Base-by-base conservation (phyloP, 352 stramenopile genomes). In the Phytophthora nicotianae region DNA sequence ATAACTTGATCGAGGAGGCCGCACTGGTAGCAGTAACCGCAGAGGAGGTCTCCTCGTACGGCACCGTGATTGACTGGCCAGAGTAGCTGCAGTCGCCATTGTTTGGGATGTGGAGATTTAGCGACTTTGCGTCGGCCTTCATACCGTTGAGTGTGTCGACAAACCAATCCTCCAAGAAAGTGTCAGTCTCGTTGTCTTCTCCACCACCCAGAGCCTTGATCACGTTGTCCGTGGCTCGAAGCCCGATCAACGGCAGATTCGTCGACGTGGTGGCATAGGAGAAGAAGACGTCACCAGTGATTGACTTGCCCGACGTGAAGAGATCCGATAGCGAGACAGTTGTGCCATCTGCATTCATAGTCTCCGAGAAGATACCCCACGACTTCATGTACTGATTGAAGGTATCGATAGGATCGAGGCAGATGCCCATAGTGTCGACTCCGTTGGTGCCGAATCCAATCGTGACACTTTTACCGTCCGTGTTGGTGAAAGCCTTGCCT, bases 231-330 rank as follows among this genome's bases (percentile, higher is more conserved):
- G 63, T 17, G 9, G 56, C 23, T 23, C 42, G 49, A 0, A 74
- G 10, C 3, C 23, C 50, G 8, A 62, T 74, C 72, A 83, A 70
- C 5, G 64, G 50, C 19, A 79, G 16, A 21, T 43, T 43, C 37
- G 37, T 23, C 37, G 37, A 43, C n/a, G 61, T 55, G 0, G 51
- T 58, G 19, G 65, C 38, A 49, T 70, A 87, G 13, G 60, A 35
- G 16, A 17, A 80, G 9, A 82, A n/a, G 10, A 57, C 32, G 9
- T 61, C 37, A 10, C 57, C 63, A 6, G 46, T 48, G 29, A 87
- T 46, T 21, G 71, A 87, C 43, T 79, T 81, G 59, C 54, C 72
- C 0, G 40, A 35, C 0, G 75, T 51, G 37, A 89, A 88, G 9
- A 80, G 49, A 29, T 86, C 66, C 1, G 47, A 58, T 21, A 87